Base-by-base conservation (phyloP, 1,284 basidiomycete genomes). In the Amylostereum chailletii region DNA sequence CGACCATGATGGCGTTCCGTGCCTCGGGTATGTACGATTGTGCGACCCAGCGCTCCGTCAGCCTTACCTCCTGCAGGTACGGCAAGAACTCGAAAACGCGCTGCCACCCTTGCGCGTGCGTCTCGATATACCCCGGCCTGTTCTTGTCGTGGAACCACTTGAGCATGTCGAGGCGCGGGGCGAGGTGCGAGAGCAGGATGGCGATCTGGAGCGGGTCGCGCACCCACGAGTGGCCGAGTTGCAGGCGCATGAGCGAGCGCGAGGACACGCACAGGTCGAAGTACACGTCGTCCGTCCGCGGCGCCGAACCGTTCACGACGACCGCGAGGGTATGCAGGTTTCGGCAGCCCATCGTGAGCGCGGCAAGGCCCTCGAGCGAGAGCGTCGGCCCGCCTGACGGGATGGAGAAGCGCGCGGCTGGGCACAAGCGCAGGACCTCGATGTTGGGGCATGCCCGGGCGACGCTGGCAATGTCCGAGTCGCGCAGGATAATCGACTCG, bases 71-170 rank as follows among this genome's bases (percentile, higher is more conserved):
- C 60, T 88, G 86, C 27, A 89, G 64, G 57, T 80, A 77, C 26
- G 86, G 85, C 42, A 89, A 71, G 55, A 74, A 76, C 42, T 86
- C 83, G 1, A 71, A 70, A 27, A 80, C 80, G 47, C 69, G 74
- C 63, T 85, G 80, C 86, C 86, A 89, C 30, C 69, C 74, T 49
- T 72, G 71, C 7, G 80, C 77, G 56, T 86, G 78, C 31, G 71
- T 69, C 59, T 87, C 85, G 47, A 81, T 69, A 56, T 74, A 80
- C 2, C 83, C 83, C 0, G 76, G 72, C n/a, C 85, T 71, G 56
- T 78, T 86, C 64, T 79, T 81, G 57, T 85, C 83, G 57, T 81
- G 77, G 71, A 86, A 86, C 75, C 75, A 88, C 62, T 80, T 83
- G 38, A 89, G 61, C 27, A 63, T 71, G 57, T 86, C 83, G 41